Evolutionary conservation across 2,329 filamentous ascomycete species (phyloP).

Genomic region (Dothideomycetes sp.): DNA sequence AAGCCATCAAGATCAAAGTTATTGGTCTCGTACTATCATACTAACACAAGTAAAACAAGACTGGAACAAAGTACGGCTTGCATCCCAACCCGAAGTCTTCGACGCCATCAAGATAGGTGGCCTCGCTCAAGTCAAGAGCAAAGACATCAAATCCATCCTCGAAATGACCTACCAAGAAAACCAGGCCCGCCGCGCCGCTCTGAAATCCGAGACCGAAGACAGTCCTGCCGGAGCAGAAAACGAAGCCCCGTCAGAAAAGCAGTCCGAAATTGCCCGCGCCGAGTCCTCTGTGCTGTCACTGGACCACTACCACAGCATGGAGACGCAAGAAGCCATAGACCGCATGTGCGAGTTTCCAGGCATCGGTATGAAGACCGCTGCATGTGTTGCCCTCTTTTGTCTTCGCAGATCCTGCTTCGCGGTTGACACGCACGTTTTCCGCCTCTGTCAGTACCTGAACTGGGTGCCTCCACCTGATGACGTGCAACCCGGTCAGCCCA

Average conservation of each 20-base stretch:
- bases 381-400: conserved; percentile 54
- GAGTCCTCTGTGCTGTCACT: conserved; percentile 52
- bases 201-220: conserved; percentile 27
- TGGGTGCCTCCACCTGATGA: conserved; percentile 42
- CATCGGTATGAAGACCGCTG: conserved; percentile 56
- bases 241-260: conserved; percentile 39
- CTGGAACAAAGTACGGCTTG: conserved; percentile 59
- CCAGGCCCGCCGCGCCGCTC: conserved; percentile 40
- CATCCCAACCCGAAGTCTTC: conserved; percentile 49
- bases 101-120: conserved; percentile 62
- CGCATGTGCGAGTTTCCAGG: conserved; percentile 49
- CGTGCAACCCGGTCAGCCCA: conserved; percentile 28
- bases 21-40: too few species aligned
- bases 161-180: conserved; percentile 63
- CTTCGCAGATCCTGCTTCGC: conserved; percentile 53
- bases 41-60: too few species aligned
- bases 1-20: too few species aligned
- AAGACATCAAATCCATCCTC: conserved; percentile 62
- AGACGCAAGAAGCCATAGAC: conserved; percentile 45
- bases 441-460: conserved; percentile 49
- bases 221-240: conserved; percentile 30
- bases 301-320: conserved; percentile 47
- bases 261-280: conserved; percentile 45
- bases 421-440: conserved; percentile 57
- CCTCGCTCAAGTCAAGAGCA: conserved; percentile 58